phyloP scores from a whole-genome alignment of 495 filamentous ascomycete species.

The Xylaria nigripes region DNA sequence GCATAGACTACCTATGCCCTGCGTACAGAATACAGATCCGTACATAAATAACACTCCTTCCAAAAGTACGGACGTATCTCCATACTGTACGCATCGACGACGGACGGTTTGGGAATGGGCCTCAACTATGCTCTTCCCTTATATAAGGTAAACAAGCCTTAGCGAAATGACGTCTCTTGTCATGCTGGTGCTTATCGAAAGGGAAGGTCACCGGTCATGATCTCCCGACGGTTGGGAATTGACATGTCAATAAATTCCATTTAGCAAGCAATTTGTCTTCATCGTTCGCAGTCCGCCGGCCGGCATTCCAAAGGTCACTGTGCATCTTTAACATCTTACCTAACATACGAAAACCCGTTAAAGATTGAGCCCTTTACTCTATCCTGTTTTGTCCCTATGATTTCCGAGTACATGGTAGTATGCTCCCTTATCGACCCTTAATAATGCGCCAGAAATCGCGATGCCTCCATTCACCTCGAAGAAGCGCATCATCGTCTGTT shows the following conservation, averaged over 20 bases:
- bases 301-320: no score
- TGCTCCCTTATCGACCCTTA: not conserved
- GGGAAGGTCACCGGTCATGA: not conserved
- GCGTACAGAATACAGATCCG: no score
- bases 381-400: not conserved
- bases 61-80: no score
- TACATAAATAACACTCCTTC: no score
- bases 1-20: no score
- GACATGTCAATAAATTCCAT: not conserved
- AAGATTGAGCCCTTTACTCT: not conserved
- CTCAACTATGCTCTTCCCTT: not conserved
- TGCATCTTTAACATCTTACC: not conserved
- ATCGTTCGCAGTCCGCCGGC: no score
- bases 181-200: not conserved
- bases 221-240: not conserved
- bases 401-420: not conserved
- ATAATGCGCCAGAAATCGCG: not conserved
- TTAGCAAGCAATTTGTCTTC: not conserved
- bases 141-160: not conserved
- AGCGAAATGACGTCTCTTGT: not conserved
- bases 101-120: not conserved
- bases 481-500: slow-evolving; percentile 38
- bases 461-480: slow-evolving; percentile 13
- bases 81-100: not conserved
- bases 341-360: not conserved